Evolutionary conservation across 495 filamentous ascomycete species (phyloP).

Genomic region (Astrothelium subdiscretum): DNA sequence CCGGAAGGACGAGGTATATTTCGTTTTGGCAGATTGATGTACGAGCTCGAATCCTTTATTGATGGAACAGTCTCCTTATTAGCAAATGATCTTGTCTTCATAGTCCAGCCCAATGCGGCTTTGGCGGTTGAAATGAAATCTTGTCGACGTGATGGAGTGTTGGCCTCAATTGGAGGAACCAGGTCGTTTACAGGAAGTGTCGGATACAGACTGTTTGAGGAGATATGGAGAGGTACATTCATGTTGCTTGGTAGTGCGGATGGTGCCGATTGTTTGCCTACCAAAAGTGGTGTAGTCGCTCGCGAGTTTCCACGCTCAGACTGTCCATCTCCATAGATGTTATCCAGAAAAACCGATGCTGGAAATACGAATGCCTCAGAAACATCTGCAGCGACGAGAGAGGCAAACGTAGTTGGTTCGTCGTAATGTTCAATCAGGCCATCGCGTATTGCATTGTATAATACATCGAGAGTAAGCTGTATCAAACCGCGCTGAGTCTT

Average conservation of each 20-base stretch:
- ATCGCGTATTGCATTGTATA: slow-evolving; percentile 65
- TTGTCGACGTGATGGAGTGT: background rate
- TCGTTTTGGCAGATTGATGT: slow-evolving; percentile 20
- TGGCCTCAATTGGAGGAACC: background rate
- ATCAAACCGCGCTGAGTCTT: slow-evolving; percentile 76
- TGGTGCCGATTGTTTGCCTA: slow-evolving; percentile 41
- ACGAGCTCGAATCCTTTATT: slow-evolving; percentile 39
- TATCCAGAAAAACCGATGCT: slow-evolving; percentile 68
- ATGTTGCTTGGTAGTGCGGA: background rate
- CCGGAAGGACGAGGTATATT: slow-evolving; percentile 39
- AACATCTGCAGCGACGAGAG: slow-evolving; percentile 61
- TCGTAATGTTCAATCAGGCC: slow-evolving; percentile 50
- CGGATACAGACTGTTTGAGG: background rate
- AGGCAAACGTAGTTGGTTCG: slow-evolving; percentile 51
- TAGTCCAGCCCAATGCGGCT: background rate
- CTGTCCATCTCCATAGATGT: slow-evolving; percentile 56
- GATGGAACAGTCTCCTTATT: slow-evolving; percentile 21
- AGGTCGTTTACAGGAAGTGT: background rate
- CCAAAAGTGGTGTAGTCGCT: slow-evolving; percentile 71
- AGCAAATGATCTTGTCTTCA: slow-evolving; percentile 24
- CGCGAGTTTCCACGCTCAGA: slow-evolving; percentile 51
- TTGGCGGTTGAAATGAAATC: background rate
- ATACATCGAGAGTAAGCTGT: slow-evolving; percentile 79
- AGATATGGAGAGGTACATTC: background rate
- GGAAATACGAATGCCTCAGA: slow-evolving; percentile 76